phyloP scores from a whole-genome alignment of 2,329 filamentous ascomycete genomes.

The Tolypocladium inflatum region DNA sequence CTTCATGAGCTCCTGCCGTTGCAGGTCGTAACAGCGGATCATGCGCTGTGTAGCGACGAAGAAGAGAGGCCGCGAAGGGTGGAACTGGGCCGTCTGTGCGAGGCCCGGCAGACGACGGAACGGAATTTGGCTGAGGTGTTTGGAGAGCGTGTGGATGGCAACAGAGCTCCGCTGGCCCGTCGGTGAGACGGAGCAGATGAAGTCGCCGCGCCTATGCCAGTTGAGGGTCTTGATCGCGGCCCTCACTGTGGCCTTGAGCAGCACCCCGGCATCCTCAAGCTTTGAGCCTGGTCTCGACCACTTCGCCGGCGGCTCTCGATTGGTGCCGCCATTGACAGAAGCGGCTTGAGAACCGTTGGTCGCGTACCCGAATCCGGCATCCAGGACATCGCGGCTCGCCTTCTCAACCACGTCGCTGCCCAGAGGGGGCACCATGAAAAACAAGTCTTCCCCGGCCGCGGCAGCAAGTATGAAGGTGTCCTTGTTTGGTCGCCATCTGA shows the following conservation, averaged over 20 bases:
- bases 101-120: slow-evolving; percentile 71
- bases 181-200: slow-evolving; percentile 86
- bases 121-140: slow-evolving; percentile 89
- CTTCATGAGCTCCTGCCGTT: slow-evolving; percentile 84
- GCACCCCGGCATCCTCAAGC: slow-evolving; percentile 68
- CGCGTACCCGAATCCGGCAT: slow-evolving; percentile 92
- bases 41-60: slow-evolving; percentile 93
- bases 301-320: slow-evolving; percentile 67
- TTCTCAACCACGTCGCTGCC: slow-evolving; percentile 66
- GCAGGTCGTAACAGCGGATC: slow-evolving; percentile 89
- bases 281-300: slow-evolving; percentile 73
- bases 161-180: slow-evolving; percentile 70
- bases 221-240: slow-evolving; percentile 77
- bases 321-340: slow-evolving; percentile 36
- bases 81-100: slow-evolving; percentile 85
- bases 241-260: slow-evolving; percentile 71
- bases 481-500: slow-evolving; percentile 80
- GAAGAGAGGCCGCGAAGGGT: slow-evolving; percentile 84
- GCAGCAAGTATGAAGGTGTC: slow-evolving; percentile 76
- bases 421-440: slow-evolving; percentile 69
- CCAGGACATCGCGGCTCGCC: slow-evolving; percentile 65
- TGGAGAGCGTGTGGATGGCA: slow-evolving; percentile 88
- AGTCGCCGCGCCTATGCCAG: slow-evolving; percentile 92
- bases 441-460: slow-evolving; percentile 75
- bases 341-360: slow-evolving; percentile 47